Evolutionary conservation across 78 protist species (phyloP).

Genomic region (Dictyostelium purpureum): DNA sequence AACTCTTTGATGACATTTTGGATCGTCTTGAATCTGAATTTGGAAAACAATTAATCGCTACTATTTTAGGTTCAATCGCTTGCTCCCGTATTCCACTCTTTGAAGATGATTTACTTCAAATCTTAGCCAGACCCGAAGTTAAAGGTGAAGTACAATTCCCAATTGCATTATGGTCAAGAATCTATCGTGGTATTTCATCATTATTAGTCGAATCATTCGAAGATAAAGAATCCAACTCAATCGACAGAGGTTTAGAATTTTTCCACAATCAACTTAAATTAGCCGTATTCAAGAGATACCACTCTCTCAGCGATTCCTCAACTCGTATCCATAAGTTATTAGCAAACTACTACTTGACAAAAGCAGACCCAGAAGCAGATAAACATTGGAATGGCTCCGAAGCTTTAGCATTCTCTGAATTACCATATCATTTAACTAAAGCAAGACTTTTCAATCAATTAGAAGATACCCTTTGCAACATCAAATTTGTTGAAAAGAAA

Average conservation of each 20-base stretch:
- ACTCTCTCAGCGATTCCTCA: constrained; percentile 2
- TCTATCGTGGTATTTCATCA: constrained; percentile 19
- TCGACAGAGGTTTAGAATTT: constrained; percentile 32
- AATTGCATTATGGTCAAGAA: constrained; percentile 58
- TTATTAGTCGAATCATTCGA: not conserved
- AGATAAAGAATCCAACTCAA: not conserved
- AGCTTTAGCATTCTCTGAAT: constrained; percentile 17
- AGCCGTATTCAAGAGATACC: constrained; percentile 52
- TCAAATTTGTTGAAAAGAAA: constrained; percentile 57
- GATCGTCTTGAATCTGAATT: constrained; percentile 79
- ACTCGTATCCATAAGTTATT: constrained; percentile 34
- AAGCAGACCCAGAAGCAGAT: constrained; percentile 49
- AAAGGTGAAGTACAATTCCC: constrained; percentile 43
- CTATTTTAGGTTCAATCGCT: constrained; percentile 49
- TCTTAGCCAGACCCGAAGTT: constrained; percentile 27
- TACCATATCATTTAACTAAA: constrained; percentile 56
- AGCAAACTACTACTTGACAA: constrained; percentile 17
- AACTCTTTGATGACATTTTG: constrained; percentile 61
- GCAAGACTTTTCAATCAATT: constrained; percentile 36
- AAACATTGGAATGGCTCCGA: constrained; percentile 11
- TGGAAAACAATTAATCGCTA: constrained; percentile 34
- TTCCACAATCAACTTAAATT: constrained; percentile 72
- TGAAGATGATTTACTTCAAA: constrained; percentile 8
- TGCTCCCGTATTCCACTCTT: constrained; percentile 62
- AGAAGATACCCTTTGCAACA: constrained; percentile 18